These are phyloP conservation scores for Linum usitatissimum DNA, from an alignment of 345 rosid genomes.

Conservation along the genomic window DNA sequence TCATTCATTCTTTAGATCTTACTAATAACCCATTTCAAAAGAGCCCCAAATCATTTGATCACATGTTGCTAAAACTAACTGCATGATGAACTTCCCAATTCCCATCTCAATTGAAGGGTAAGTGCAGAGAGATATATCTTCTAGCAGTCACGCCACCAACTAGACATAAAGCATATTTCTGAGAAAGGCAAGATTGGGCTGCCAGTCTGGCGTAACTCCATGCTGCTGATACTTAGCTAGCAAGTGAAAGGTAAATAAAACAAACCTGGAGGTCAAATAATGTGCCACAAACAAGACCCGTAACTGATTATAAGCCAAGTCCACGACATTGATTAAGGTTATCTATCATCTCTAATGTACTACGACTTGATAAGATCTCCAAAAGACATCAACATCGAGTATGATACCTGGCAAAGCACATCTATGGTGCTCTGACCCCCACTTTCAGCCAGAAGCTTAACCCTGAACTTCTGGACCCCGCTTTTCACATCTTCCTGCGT, in stretches of 20 bases:
- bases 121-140: too few relatives aligned
- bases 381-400: neutral
- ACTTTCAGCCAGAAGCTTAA: constrained; percentile 75
- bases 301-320: neutral
- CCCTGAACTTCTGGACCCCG: constrained; percentile 94
- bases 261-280: neutral
- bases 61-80: neutral
- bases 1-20: neutral
- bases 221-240: neutral
- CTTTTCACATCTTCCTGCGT: constrained; percentile 64
- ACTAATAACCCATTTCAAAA: neutral
- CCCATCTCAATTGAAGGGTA: neutral
- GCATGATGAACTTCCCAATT: neutral
- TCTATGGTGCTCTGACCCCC: constrained; percentile 80
- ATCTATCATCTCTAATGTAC: neutral
- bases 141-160: neutral
- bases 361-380: neutral
- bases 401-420: constrained; percentile 79
- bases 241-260: neutral
- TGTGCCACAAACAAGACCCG: neutral
- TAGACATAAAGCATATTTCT: neutral
- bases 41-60: neutral
- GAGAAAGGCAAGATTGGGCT: neutral
- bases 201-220: neutral
- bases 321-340: neutral